Evolutionary conservation across 2,329 filamentous ascomycete genomes (phyloP), one percentile per base, ranked within the genome.

Genomic region (Ophiostoma montium): DNA sequence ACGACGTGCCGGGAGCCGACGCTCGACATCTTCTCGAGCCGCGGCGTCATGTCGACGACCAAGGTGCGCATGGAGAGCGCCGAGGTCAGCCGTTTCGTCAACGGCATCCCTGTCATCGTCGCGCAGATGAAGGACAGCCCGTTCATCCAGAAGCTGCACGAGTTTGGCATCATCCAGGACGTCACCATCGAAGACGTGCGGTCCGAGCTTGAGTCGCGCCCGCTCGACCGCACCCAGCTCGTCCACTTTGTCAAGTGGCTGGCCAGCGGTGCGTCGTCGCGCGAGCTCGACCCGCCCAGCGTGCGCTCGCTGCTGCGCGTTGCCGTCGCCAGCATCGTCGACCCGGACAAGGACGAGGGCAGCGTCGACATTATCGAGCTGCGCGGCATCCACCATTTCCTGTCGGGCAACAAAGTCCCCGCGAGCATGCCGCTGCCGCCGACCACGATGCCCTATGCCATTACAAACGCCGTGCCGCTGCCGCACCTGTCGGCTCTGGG

Each of bases 121-220:
- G 78, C 86, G 41, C 80, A 82, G 52, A 72, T 96, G 57, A 78
- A 82, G 51, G 72, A 80, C 10, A 75, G 74, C n/a, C 73, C 74
- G 0, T 94, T 98, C 57, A 78, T 96, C 51, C 75, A 75, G 51
- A 88, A 86, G 57, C 67, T 98, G 42, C 81, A 82, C 50, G 84
- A 89, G 33, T 92, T 88, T 61, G 88, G 86, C 1, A 72, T 96
- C 50, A 76, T 98, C n/a, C 84, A 80, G 1, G 82, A 88, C 55
- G 85, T 96, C 50, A 95, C 86, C 0, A 81, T 92, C 27, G 76
- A 80, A 5, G 92, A 98, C 60, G 86, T 98, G 52, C 85, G 82
- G 54, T 70, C 80, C 52, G 89, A 95, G 57, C 70, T 98, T 3
- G 86, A 88, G 58, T 76, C 80, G 8, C 88, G 86, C 59, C 86